Evolutionary conservation across 352 stramenopile species (phyloP), one percentile per base, ranked within the genome.

Genomic region (Blastocystis sp.): DNA sequence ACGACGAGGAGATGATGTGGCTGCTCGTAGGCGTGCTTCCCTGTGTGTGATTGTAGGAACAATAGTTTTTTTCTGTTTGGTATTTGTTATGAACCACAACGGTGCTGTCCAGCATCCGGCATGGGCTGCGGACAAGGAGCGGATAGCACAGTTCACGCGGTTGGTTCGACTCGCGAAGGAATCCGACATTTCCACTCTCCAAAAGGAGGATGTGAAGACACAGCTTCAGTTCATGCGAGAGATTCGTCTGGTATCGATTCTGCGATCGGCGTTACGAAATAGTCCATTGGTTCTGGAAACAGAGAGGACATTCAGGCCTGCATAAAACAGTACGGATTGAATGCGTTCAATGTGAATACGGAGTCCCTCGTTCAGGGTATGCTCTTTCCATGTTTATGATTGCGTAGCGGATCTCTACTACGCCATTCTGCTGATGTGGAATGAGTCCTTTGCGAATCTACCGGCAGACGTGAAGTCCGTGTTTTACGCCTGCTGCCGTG

Each of bases 1-100:
- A 62, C 45, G 74, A 84, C 23, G 40, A 53, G 0, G 74, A 84
- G 1, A 67, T 84, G 45, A 38, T 67, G 14, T 84, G 74, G 74
- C 23, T 59, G 52, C 40, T 84, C 34, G 74, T 84, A 67, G 59
- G 28, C 34, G 5, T 7, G 5, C 14, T 56, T 56, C 5, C 48
- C 5, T 17, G 48, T 14, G 48, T 56, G 48, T 56, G 48, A 56
- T 7, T 14, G 48, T 56, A 56, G 48, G 48, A 56, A 56, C 48
- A 56, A 56, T 56, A 56, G 48, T 56, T n/a, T 56, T n/a, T 56
- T 56, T 56, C 48, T 14, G 5, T 56, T 7, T 56, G 48, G 48
- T 56, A 17, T 56, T 56, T 56, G 48, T 56, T 56, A 56, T 56
- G 48, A 56, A 56, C 14, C 48, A 56, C 48, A 56, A 56, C 14